Conservation (phyloP, 768 basidiomycete genomes). For the Pleurotus eryngii region DNA sequence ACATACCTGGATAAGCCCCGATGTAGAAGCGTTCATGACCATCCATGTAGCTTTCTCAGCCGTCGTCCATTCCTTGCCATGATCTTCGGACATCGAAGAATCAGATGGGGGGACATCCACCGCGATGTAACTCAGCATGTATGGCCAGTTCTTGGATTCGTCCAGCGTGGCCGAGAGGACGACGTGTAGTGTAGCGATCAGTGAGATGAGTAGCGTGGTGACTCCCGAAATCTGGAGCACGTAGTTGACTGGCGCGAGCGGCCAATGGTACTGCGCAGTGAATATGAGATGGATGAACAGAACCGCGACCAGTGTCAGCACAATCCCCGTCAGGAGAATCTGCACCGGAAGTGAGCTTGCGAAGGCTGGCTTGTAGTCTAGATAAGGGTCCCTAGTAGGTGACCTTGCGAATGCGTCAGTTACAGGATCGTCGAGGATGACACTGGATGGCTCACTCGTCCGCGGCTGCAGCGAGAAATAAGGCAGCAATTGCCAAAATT, state of each 20-base stretch:
- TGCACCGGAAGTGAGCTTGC: slow-evolving; percentile 89
- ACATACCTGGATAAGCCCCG: slow-evolving; percentile 80
- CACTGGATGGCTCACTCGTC: neutral
- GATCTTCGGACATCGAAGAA: slow-evolving; percentile 19
- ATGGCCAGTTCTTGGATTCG: slow-evolving; percentile 83
- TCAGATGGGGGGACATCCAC: slow-evolving; percentile 63
- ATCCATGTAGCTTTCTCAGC: slow-evolving; percentile 77
- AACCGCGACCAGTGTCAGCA: slow-evolving; percentile 79
- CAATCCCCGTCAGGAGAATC: slow-evolving; percentile 79
- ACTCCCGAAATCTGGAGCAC: slow-evolving; percentile 85
- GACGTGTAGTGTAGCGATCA: slow-evolving; percentile 74
- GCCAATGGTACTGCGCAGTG: slow-evolving; percentile 95
- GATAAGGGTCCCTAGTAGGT: slow-evolving; percentile 60
- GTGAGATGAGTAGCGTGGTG: slow-evolving; percentile 70
- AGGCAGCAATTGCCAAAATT: neutral
- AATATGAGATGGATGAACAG: slow-evolving; percentile 91
- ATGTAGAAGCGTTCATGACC: slow-evolving; percentile 82
- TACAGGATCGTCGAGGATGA: neutral
- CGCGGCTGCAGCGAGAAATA: neutral
- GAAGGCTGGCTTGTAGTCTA: slow-evolving; percentile 74
- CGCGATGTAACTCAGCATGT: slow-evolving; percentile 91
- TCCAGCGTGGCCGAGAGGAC: slow-evolving; percentile 56
- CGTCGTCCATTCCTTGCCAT: slow-evolving; percentile 50
- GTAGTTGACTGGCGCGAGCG: slow-evolving; percentile 90
- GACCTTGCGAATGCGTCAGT: too few species aligned